phyloP scores from a whole-genome alignment of 1,139 yeast species.

The Pichiaceae sp. region DNA sequence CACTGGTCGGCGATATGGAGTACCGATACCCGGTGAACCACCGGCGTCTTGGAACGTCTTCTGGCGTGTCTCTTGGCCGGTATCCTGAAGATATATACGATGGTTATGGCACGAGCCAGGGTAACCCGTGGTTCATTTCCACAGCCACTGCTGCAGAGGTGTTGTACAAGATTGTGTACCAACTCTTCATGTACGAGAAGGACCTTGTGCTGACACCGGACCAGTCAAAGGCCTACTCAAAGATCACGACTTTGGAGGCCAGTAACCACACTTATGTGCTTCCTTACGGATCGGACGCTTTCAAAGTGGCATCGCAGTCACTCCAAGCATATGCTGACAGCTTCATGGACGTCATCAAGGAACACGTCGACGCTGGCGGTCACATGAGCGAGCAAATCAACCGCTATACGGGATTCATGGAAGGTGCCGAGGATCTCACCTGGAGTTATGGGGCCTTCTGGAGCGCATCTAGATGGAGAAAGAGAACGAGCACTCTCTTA shows the following conservation, averaged over 20 bases:
- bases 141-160: constrained; percentile 75
- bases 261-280: constrained; percentile 19
- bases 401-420: constrained; percentile 65
- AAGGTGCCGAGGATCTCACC: constrained; percentile 80
- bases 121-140: constrained; percentile 93
- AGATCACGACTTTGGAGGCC: constrained; percentile 12
- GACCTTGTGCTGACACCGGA: constrained; percentile 26
- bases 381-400: constrained; percentile 86
- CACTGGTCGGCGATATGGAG: constrained; percentile 60
- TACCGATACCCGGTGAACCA: constrained; percentile 69
- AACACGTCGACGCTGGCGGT: constrained; percentile 68
- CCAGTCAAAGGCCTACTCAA: constrained; percentile 16
- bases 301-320: constrained; percentile 34
- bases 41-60: constrained; percentile 28
- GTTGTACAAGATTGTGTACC: constrained; percentile 32
- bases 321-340: constrained; percentile 63
- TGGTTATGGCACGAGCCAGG: constrained; percentile 65
- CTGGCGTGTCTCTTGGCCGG: constrained; percentile 78
- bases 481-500: constrained; percentile 2
- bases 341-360: constrained; percentile 60
- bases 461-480: constrained; percentile 62
- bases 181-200: constrained; percentile 24
- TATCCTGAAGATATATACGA: constrained; percentile 92
- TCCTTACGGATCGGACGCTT: constrained; percentile 40
- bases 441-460: constrained; percentile 88